Percentiles rank a stretch among this genome's conserved stretches.
Conservation (phyloP, 768 basidiomycete genomes). For the Tricholoma saponaceum region DNA sequence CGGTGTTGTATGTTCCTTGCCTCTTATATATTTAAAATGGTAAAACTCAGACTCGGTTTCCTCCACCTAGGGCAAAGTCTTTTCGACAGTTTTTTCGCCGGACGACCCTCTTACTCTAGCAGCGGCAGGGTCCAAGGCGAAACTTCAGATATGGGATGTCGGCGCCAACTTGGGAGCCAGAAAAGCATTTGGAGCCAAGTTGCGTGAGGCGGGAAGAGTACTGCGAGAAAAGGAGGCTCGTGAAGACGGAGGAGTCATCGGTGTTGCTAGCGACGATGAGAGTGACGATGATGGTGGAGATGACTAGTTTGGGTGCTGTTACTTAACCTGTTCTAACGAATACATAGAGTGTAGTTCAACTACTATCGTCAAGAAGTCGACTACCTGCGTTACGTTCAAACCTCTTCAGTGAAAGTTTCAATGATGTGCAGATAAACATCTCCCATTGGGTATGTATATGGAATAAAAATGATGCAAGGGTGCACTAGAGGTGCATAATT, state of each 20-base stretch:
- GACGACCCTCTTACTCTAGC: slow-evolving; percentile 93
- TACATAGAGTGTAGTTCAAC: neutral
- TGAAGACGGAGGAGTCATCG: slow-evolving; percentile 59
- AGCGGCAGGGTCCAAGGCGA: slow-evolving; percentile 91
- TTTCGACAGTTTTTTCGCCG: slow-evolving; percentile 87
- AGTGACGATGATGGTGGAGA: slow-evolving; percentile 42
- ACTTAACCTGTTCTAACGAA: neutral
- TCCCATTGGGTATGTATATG: neutral
- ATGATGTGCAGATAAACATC: too few relatives aligned
- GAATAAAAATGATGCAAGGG: neutral
- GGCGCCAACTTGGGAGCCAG: slow-evolving; percentile 78
- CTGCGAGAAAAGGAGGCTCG: slow-evolving; percentile 57
- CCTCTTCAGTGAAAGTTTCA: too few relatives aligned
- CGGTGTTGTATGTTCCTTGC: slow-evolving; percentile 64
- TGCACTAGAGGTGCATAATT: neutral
- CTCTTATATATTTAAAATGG: neutral
- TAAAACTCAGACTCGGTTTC: neutral
- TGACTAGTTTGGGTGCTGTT: neutral
- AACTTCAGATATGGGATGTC: slow-evolving; percentile 94
- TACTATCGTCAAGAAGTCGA: too few relatives aligned
- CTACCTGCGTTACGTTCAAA: too few relatives aligned
- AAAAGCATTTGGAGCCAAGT: slow-evolving; percentile 77
- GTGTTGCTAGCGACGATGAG: slow-evolving; percentile 67
- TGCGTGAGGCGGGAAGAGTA: slow-evolving; percentile 65
- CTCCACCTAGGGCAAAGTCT: slow-evolving; percentile 85